These are phyloP conservation scores for Yarrowia alimentaria DNA, from an alignment of 805 yeast genomes.

Conservation along the genomic window DNA sequence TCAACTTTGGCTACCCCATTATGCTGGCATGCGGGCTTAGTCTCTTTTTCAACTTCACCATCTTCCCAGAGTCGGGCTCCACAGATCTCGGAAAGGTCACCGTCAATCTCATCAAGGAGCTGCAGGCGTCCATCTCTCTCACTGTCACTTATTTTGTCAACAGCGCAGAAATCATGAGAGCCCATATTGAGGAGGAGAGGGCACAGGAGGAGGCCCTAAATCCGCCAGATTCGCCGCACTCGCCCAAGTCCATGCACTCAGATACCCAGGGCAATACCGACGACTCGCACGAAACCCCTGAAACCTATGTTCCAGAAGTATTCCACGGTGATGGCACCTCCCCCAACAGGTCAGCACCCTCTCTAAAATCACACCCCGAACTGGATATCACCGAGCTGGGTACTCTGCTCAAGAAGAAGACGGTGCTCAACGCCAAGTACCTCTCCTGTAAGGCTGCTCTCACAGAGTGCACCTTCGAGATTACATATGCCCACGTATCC, in stretches of 20 bases:
- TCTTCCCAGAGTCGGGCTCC: conserved; percentile 56
- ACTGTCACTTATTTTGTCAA: conserved; percentile 44
- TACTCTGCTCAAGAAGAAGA: conserved; percentile 41
- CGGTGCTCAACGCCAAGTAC: conserved; percentile 40
- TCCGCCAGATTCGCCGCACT: neutral
- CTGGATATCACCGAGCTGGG: conserved; percentile 36
- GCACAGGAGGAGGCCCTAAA: neutral
- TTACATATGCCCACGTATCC: conserved; percentile 49
- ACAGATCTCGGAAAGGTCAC: conserved; percentile 49
- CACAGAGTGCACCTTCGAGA: conserved; percentile 50
- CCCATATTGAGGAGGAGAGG: conserved; percentile 6
- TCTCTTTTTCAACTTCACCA: conserved; percentile 44
- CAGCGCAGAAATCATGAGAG: conserved; percentile 19
- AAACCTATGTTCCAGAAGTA: conserved; percentile 12
- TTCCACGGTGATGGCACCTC: neutral
- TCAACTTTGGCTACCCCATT: conserved; percentile 46
- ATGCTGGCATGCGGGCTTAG: conserved; percentile 49
- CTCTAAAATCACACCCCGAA: conserved; percentile 31
- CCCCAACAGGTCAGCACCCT: too few species aligned
- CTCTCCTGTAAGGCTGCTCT: conserved; percentile 43
- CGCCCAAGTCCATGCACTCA: neutral
- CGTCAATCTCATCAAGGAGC: conserved; percentile 43
- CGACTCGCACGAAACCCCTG: conserved; percentile 13
- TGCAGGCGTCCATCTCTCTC: conserved; percentile 44
- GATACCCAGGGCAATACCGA: conserved; percentile 2